Percentiles rank a stretch among this genome's conserved stretches.
Conservation (phyloP, 495 filamentous ascomycete species). For the Pyrenula aspistea region DNA sequence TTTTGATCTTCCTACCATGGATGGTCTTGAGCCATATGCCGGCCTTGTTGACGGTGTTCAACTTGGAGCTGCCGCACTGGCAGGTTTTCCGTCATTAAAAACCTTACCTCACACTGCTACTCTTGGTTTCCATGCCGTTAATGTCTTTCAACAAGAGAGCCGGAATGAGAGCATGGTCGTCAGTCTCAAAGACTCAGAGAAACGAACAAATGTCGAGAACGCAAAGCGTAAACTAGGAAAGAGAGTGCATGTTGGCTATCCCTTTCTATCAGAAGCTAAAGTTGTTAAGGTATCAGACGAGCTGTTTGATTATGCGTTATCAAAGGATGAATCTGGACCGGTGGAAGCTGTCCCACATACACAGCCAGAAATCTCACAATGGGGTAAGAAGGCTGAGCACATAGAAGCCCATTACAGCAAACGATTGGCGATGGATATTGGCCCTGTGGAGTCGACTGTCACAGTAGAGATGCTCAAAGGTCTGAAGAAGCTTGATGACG, state of each 20-base stretch:
- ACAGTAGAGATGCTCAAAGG: constrained; percentile 90
- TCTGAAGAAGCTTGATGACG: constrained; percentile 78
- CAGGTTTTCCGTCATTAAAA: constrained; percentile 85
- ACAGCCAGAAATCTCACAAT: constrained; percentile 68
- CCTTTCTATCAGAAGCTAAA: constrained; percentile 89
- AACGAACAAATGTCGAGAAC: constrained; percentile 51
- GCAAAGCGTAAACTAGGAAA: constrained; percentile 74
- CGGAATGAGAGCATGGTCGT: constrained; percentile 95
- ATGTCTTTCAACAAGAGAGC: constrained; percentile 94
- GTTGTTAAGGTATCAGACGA: constrained; percentile 85
- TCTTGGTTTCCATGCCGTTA: constrained; percentile 83
- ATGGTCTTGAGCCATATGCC: constrained; percentile 75
- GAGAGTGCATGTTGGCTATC: constrained; percentile 86
- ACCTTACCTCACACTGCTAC: constrained; percentile 67
- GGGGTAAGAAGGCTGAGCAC: constrained; percentile 67
- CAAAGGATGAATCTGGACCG: constrained; percentile 44
- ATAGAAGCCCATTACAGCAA: constrained; percentile 85
- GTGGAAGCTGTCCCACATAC: constrained; percentile 57
- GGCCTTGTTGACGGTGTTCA: constrained; percentile 83
- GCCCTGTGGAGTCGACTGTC: constrained; percentile 74
- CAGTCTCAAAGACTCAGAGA: constrained; percentile 63
- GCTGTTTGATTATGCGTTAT: constrained; percentile 75
- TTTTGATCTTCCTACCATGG: constrained; percentile 85
- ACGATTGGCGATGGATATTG: constrained; percentile 77
- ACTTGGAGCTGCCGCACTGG: constrained; percentile 66